These are phyloP conservation scores for Spatholobus suberectus DNA, from an alignment of 306 rosid species.

Conservation along the genomic window DNA sequence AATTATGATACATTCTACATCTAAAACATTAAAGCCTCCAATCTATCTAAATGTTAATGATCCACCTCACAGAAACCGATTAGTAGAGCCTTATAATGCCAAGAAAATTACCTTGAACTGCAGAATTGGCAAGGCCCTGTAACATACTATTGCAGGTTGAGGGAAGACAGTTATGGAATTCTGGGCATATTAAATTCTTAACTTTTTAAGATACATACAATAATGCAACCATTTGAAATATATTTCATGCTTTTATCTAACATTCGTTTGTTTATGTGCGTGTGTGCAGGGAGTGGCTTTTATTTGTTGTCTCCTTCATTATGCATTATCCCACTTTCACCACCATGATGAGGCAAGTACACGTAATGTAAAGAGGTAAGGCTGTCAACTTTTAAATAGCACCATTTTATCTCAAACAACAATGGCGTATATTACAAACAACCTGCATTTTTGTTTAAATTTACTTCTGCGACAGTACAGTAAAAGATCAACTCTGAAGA, in stretches of 20 bases:
- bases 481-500: conserved; percentile 4
- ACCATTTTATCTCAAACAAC: conserved; percentile 39
- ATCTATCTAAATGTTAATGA: not conserved
- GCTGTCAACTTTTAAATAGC: conserved; percentile 34
- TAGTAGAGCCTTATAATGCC: conserved; percentile 3
- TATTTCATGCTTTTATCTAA: conserved; percentile 27
- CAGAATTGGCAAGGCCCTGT: conserved; percentile 25
- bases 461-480: not conserved
- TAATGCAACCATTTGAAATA: conserved; percentile 35
- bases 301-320: conserved; percentile 71
- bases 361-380: conserved; percentile 78
- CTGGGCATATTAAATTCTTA: conserved; percentile 28
- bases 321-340: conserved; percentile 64
- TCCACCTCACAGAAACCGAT: not conserved
- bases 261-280: conserved; percentile 9
- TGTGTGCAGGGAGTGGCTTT: conserved; percentile 77
- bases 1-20: conserved; percentile 10
- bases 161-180: conserved; percentile 12
- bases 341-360: conserved; percentile 65
- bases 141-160: conserved; percentile 19
- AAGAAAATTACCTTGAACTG: not conserved
- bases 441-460: conserved; percentile 22
- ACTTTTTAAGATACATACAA: not conserved
- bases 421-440: conserved; percentile 3
- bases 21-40: conserved; percentile 2